Percentiles rank a stretch among this genome's conserved stretches.
These are phyloP conservation scores for Annona cherimola DNA, from an alignment of 164 flowering plant genomes.

Conservation along the genomic window DNA sequence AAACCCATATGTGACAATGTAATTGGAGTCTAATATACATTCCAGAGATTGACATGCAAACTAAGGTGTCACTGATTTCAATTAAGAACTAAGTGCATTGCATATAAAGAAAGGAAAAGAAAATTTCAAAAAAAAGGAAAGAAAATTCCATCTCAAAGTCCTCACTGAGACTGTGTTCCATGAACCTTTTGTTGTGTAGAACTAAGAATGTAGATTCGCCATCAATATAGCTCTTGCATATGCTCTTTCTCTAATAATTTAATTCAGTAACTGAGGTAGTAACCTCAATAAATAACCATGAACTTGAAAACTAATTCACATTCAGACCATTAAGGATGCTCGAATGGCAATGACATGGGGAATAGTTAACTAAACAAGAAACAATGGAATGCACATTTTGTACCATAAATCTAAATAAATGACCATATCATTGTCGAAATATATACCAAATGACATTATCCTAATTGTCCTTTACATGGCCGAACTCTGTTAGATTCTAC, in stretches of 20 bases:
- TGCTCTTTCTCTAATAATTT: too few species aligned
- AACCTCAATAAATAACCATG: neutral
- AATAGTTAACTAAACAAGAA: too few species aligned
- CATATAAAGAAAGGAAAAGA: neutral
- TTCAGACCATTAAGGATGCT: neutral
- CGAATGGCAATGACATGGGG: too few species aligned
- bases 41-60: neutral
- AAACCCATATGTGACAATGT: neutral
- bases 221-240: neutral
- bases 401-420: too few species aligned
- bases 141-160: neutral
- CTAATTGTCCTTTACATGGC: too few species aligned
- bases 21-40: neutral
- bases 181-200: too few species aligned
- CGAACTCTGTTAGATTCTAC: too few species aligned
- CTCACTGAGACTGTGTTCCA: neutral
- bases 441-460: too few species aligned
- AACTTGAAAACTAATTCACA: neutral
- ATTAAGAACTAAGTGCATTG: neutral
- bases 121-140: too few species aligned
- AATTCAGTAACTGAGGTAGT: neutral
- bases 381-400: too few species aligned
- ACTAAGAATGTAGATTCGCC: neutral
- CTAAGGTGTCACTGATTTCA: neutral
- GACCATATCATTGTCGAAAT: too few species aligned